Evolutionary conservation across 306 rosid species (phyloP), one percentile per base, ranked within the genome.

Genomic region (Oxytropis ochrocephala): DNA sequence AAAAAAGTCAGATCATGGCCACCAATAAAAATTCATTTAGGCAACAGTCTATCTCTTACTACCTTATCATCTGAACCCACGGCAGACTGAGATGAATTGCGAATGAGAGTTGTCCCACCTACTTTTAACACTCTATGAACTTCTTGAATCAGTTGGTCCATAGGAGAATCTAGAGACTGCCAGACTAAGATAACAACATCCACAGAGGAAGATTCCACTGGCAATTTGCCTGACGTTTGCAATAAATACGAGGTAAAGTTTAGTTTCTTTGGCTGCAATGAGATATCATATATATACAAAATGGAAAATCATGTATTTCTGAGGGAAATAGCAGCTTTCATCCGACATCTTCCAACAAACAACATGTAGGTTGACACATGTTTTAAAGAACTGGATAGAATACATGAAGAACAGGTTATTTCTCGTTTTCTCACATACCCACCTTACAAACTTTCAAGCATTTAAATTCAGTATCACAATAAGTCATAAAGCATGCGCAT

Each of bases 51-150:
- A 71, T 27, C 5, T 27, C 16, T 50, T 62, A 76, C 77, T 85
- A 88, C 97, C 83, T 78, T 84, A 55, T 88, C 84, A 42, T 42
- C 51, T 74, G 68, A 85, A 63, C 30, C 85, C 19, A 24, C 71
- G 16, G 52, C 69, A 63, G 82, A 72, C 60, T 88, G 85, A 78
- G 77, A 83, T 36, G 79, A 78, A 79, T 69, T 74, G 79, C 50
- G 72, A 71, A 89, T 54, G 47, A 88, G 71, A 62, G 82, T 60
- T 57, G 83, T 78, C 51, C 97, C 96, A 71, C 85, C 91, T 21
- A 67, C 85, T 84, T 86, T 88, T 69, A 93, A 58, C 51, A 86
- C 96, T 81, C 97, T 86, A 39, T 79, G 82, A 50, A 81, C 68
- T 69, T 93, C 98, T 85, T 75, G 84, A 76, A 78, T 44, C 81